Conservation (phyloP, 306 rosid genomes). For the Parietaria judaica region DNA sequence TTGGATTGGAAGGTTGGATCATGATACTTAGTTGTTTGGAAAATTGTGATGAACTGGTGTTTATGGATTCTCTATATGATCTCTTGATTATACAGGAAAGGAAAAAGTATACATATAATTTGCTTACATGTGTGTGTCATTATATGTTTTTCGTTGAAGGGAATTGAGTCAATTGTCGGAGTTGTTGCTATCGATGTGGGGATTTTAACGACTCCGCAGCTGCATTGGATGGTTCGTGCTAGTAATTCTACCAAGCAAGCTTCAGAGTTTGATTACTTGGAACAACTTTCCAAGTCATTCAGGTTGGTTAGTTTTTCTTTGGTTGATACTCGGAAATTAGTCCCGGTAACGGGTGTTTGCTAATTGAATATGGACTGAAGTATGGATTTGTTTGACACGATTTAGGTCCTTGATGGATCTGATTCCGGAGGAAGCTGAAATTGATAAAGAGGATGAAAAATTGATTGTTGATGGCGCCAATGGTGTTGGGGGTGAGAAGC, state of each 20-base stretch:
- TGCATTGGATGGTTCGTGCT: slow-evolving; percentile 92
- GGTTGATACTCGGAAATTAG: not conserved
- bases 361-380: not conserved
- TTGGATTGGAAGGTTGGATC: no score
- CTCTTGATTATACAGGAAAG: no score
- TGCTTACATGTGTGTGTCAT: no score
- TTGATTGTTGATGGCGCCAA: slow-evolving; percentile 88
- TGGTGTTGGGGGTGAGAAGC: slow-evolving; percentile 88
- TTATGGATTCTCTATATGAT: no score
- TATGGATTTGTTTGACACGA: slow-evolving; percentile 27
- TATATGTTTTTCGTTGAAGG: slow-evolving; percentile 35
- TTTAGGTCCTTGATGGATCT: slow-evolving; percentile 79
- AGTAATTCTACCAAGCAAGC: slow-evolving; percentile 51
- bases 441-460: slow-evolving; percentile 24
- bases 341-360: not conserved
- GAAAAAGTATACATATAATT: no score
- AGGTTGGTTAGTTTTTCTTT: slow-evolving; percentile 41
- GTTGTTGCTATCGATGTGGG: slow-evolving; percentile 65
- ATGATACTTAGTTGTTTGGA: no score
- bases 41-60: no score
- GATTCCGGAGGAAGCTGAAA: slow-evolving; percentile 39
- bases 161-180: slow-evolving; percentile 59
- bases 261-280: slow-evolving; percentile 61
- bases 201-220: slow-evolving; percentile 75
- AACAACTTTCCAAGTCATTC: slow-evolving; percentile 62